A percentile compares a stretch with the other conserved stretches of the same genome.
Conservation (phyloP, 352 stramenopile species). For the Globisporangium ultimum region DNA sequence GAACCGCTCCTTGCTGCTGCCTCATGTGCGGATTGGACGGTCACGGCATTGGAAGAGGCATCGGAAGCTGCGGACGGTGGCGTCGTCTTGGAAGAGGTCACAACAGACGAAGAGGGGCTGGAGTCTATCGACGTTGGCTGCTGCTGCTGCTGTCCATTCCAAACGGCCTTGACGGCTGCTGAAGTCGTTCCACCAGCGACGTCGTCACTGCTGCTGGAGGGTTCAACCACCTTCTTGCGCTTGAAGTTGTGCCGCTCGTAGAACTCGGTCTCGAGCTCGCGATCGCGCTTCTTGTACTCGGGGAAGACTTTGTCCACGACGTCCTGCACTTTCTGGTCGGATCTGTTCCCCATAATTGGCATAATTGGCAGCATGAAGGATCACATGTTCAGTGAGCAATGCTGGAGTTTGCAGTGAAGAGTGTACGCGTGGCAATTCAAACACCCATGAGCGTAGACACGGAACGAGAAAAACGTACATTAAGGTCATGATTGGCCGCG, state of each 20-base stretch:
- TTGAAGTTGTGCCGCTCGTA: conserved; percentile 62
- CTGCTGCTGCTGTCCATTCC: no score
- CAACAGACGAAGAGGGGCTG: no score
- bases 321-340: conserved; percentile 69
- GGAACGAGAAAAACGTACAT: conserved; percentile 33
- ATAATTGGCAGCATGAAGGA: neutral
- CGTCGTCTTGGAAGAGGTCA: no score
- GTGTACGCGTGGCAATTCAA: neutral
- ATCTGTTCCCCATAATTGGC: conserved; percentile 20
- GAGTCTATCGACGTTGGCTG: no score
- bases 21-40: neutral
- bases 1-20: neutral
- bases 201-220: no score
- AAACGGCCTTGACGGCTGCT: neutral
- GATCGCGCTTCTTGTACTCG: conserved; percentile 51
- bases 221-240: conserved; percentile 21
- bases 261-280: conserved; percentile 47
- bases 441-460: neutral
- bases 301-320: conserved; percentile 77
- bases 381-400: no score
- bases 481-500: conserved; percentile 54
- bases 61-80: no score
- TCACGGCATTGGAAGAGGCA: no score
- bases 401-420: no score
- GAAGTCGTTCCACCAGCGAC: neutral